phyloP scores from a whole-genome alignment of 2,329 filamentous ascomycete species.

The Diaporthe nobilis region DNA sequence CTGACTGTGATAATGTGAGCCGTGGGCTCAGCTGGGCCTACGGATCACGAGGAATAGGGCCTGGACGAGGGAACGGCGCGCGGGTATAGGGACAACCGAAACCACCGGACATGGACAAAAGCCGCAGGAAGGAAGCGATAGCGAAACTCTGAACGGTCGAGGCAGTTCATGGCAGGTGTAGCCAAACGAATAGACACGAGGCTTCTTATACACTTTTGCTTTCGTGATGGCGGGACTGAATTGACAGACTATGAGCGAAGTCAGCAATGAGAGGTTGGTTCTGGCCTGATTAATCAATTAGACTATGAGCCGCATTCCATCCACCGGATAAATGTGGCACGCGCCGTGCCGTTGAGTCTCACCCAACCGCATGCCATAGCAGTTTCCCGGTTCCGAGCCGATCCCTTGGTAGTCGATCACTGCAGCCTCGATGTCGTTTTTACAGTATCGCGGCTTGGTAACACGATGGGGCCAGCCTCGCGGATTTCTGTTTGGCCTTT shows the following conservation, averaged over 20 bases:
- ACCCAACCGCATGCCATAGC: slow-evolving; percentile 1
- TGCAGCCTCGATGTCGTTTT: slow-evolving; percentile 1
- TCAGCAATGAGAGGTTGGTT: slow-evolving; percentile 3
- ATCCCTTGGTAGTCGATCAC: slow-evolving; percentile 24
- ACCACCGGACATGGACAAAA: neutral
- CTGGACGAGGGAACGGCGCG: neutral
- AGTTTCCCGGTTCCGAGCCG: slow-evolving; percentile 20
- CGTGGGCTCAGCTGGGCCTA: neutral
- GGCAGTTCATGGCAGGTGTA: neutral
- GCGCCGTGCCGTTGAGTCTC: slow-evolving; percentile 27
- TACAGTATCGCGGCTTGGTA: neutral
- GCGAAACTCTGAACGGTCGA: too few species aligned
- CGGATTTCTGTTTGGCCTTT: neutral
- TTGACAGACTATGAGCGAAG: neutral
- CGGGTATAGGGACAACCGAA: neutral
- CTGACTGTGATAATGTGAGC: slow-evolving; percentile 15
- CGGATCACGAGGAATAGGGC: neutral
- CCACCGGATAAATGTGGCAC: slow-evolving; percentile 25
- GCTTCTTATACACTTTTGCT: neutral
- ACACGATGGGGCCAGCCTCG: neutral
- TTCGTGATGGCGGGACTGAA: neutral
- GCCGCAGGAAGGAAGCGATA: neutral
- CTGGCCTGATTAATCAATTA: slow-evolving; percentile 19
- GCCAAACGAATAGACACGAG: slow-evolving; percentile 15
- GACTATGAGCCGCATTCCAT: slow-evolving; percentile 30